Evolutionary conservation across 768 basidiomycete species (phyloP), one percentile per base, ranked within the genome.

Genomic region (Grammothele lineata): DNA sequence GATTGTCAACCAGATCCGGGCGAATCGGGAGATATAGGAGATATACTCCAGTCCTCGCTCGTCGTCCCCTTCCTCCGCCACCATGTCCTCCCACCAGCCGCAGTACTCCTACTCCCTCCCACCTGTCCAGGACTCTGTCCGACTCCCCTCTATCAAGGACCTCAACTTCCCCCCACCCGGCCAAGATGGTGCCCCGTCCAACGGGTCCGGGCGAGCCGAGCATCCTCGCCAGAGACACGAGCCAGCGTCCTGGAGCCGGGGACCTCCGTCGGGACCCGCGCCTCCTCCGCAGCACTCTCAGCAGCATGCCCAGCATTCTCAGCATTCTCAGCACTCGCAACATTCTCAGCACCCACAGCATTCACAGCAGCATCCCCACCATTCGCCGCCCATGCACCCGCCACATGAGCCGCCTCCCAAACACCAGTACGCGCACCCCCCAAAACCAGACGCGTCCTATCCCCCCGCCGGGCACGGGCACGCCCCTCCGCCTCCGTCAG

Each of bases 131-230:
- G 40, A 73, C 58, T 68, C 73, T 47, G 65, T 80, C 56, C 81
- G 82, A 32, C 74, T 86, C 4, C 85, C 85, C 0, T 84, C 84
- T 17, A 74, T 87, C 62, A 86, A 79, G 68, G 83, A 85, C 60
- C 73, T 88, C 61, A 82, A 85, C 62, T 85, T 87, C 53, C 61
- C 62, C 45, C 64, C 66, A 25, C 53, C 66, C 45, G 58, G 63
- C 23, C 68, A 70, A 49, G 66, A 70, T 40, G 50, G 54, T 32
- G 48, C 67, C 18, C 55, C 65, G 9, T 43, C 64, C 54, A 47
- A 59, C 40, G 64, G 67, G 18, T 51, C 64, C 32, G 56, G 60
- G 18, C 55, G 61, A 37, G 60, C 50, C 35, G 66, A 68, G 37
- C 65, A 67, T 39, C 45, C 56, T 40, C 66, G 69, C 57, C 55